A percentile compares a stretch with the other conserved stretches of the same genome.
These are phyloP conservation scores for Mycena latifolia DNA, from an alignment of 768 basidiomycete genomes.

Conservation along the genomic window DNA sequence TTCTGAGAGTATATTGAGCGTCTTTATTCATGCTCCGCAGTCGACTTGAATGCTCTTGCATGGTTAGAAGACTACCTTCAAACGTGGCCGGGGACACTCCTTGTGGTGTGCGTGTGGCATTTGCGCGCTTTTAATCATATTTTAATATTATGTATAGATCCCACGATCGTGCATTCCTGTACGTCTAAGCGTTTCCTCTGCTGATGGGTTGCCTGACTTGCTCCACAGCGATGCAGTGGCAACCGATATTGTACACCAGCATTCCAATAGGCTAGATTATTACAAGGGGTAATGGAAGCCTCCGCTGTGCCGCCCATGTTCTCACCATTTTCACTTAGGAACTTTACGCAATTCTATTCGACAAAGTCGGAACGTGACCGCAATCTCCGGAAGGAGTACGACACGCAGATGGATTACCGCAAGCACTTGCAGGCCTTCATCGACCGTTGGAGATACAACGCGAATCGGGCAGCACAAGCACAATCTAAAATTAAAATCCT, in stretches of 20 bases:
- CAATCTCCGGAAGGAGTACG: slow-evolving; percentile 94
- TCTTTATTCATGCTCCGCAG: slow-evolving; percentile 47
- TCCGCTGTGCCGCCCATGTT: not conserved
- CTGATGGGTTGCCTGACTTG: slow-evolving; percentile 13
- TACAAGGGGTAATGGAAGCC: slow-evolving; percentile 85
- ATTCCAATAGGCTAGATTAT: slow-evolving; percentile 93
- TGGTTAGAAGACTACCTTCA: slow-evolving; percentile 99
- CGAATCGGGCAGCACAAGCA: slow-evolving; percentile 94
- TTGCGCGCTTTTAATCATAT: slow-evolving; percentile 7
- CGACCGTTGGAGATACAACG: slow-evolving; percentile 98
- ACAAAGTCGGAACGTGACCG: slow-evolving; percentile 96
- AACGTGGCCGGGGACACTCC: slow-evolving; percentile 92
- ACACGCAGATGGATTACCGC: slow-evolving; percentile 94
- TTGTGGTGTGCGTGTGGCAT: slow-evolving; percentile 82
- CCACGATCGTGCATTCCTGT: slow-evolving; percentile 77
- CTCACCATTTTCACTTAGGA: slow-evolving; percentile 58
- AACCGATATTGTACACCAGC: slow-evolving; percentile 98
- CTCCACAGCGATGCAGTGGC: slow-evolving; percentile 87
- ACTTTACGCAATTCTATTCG: slow-evolving; percentile 99
- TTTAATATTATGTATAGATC: slow-evolving; percentile 63
- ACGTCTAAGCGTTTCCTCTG: slow-evolving; percentile 77
- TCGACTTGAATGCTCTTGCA: slow-evolving; percentile 95
- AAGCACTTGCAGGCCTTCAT: slow-evolving; percentile 98
- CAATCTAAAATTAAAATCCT: slow-evolving; percentile 80
- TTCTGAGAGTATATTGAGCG: not conserved